Conservation (phyloP, 2,329 filamentous ascomycete species). For the Bisporella sp. region DNA sequence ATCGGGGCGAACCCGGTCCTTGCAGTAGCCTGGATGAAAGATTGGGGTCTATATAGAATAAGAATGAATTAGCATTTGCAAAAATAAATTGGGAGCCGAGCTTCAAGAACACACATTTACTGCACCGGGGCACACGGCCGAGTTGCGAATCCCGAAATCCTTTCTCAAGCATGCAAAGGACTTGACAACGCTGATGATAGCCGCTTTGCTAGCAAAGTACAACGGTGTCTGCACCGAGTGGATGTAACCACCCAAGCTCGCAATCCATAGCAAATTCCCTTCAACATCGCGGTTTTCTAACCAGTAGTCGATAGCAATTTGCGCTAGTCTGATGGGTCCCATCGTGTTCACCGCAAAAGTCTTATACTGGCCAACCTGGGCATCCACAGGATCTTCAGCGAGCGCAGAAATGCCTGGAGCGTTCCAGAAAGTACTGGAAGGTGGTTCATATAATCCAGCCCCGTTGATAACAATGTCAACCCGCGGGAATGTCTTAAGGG, state of each 20-base stretch:
- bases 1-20: neutral
- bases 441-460: neutral
- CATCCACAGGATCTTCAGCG: neutral
- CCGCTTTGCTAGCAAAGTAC: neutral
- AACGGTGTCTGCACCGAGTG: neutral
- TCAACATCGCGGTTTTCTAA: neutral
- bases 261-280: neutral
- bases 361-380: neutral
- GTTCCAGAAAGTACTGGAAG: neutral
- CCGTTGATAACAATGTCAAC: no score
- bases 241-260: neutral
- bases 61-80: neutral
- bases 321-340: neutral
- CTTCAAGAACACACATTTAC: neutral
- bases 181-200: neutral
- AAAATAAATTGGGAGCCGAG: neutral
- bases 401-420: neutral
- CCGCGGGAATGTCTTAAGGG: no score
- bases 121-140: neutral
- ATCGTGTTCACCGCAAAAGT: neutral
- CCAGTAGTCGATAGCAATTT: neutral
- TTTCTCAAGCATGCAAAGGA: neutral
- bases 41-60: neutral
- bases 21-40: neutral
- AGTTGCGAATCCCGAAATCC: neutral